Base-by-base conservation (phyloP, 2,329 filamentous ascomycete species). In the Sordariomycetes sp. region DNA sequence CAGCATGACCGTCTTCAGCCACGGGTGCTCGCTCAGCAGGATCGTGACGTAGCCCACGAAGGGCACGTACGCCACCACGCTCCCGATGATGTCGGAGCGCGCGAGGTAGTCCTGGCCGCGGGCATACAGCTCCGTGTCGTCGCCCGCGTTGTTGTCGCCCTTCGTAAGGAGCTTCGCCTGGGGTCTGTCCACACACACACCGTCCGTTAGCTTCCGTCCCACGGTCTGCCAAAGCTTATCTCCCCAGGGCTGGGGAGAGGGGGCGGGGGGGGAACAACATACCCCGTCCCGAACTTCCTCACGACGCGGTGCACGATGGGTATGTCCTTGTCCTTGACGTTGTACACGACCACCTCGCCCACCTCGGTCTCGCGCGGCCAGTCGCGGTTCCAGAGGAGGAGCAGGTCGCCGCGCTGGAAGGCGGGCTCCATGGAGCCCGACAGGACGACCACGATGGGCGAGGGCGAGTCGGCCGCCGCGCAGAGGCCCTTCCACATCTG, bases 41-140 rank as follows among this genome's bases (percentile, higher is more conserved):
- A 99, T 99, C 1, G 94, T 99, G 53, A 97, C 92, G 69, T 97
- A 97, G 64, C 94, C 94, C 16, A 97, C 91, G 67, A 94, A 95
- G 0, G 94, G 94, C 59, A 97, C 86, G 70, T 95, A 99, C 43
- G 83, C 94, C 12, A 94, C 78, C 7, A 97, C 94, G 64, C 89
- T 96, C 53, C 94, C 94, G 59, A 99, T 90, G 59, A 99, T 92
- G 69, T 97, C 93, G 68, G 88, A 82, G 60, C 94, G 83, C 69
- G 88, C 86, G 53, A 99, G 79, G 70, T 90, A 96, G 68, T 90
- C 89, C 74, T 99, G 93, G 20, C 88, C 90, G 46, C 79, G 77
- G 2, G 94, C 92, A 70, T 96, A 96, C 14, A 75, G 64, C 69
- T 97, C 92, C 18, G 90, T 96, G 70, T 99, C 94, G 71, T 97